phyloP scores from a whole-genome alignment of 352 stramenopile species.

The Globisporangium takayamanum region DNA sequence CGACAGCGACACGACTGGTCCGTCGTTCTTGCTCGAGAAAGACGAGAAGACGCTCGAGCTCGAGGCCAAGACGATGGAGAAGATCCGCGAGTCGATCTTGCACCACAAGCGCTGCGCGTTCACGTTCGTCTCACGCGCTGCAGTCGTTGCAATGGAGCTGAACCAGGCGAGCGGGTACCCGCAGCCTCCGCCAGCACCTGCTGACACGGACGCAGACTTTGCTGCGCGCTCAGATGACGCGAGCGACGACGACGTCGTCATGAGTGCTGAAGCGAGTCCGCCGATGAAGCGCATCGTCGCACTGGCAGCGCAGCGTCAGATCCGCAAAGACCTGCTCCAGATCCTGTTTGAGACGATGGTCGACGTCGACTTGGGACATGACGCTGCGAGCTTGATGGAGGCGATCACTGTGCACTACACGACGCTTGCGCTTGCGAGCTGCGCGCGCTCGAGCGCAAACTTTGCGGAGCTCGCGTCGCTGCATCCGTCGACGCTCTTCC shows the following conservation, averaged over 20 bases:
- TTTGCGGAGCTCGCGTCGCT: constrained; percentile 67
- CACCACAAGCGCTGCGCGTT: constrained; percentile 76
- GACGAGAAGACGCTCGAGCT: constrained; percentile 80
- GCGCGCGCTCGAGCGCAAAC: constrained; percentile 47
- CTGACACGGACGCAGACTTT: neutral
- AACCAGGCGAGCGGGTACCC: constrained; percentile 13
- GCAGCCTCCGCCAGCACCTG: neutral
- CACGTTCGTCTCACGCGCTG: constrained; percentile 49
- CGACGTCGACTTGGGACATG: constrained; percentile 62
- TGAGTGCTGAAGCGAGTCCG: constrained; percentile 5
- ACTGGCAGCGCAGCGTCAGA: constrained; percentile 40
- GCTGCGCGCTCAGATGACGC: constrained; percentile 11
- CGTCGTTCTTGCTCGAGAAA: constrained; percentile 69
- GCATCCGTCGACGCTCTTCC: constrained; percentile 64
- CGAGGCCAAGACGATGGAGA: constrained; percentile 56
- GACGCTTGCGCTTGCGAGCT: constrained; percentile 34
- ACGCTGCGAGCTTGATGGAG: constrained; percentile 52
- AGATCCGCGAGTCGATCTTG: constrained; percentile 58
- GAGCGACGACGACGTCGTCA: constrained; percentile 11
- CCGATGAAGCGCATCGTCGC: constrained; percentile 41
- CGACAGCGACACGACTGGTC: constrained; percentile 31
- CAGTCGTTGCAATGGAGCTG: constrained; percentile 51
- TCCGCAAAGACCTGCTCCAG: constrained; percentile 46
- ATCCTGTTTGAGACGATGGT: constrained; percentile 70
- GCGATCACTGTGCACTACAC: constrained; percentile 55